phyloP scores from a whole-genome alignment of 2,329 filamentous ascomycete genomes.

The Colletotrichum orbiculare region DNA sequence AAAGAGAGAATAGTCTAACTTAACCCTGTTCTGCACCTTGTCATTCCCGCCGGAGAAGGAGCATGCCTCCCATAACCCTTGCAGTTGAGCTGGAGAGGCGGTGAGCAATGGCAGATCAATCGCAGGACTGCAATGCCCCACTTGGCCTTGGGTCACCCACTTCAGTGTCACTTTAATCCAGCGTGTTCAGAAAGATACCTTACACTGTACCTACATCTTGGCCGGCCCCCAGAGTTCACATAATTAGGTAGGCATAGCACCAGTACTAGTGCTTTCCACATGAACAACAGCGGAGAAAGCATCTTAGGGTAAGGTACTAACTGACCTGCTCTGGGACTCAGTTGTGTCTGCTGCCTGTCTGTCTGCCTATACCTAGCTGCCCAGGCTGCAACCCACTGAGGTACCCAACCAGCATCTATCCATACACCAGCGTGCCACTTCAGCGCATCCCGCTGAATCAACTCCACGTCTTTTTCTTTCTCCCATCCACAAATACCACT shows the following conservation, averaged over 20 bases:
- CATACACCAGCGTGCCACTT: constrained; percentile 3
- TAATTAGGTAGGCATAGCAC: too few relatives aligned
- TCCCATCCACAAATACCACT: not conserved
- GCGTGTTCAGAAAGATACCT: too few relatives aligned
- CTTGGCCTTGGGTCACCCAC: constrained; percentile 1
- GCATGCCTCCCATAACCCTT: constrained; percentile 30
- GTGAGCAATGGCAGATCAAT: constrained; percentile 16
- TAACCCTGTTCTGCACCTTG: not conserved
- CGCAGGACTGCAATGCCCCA: not conserved
- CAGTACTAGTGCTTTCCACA: too few relatives aligned
- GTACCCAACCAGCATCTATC: constrained; percentile 20
- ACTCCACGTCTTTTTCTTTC: not conserved
- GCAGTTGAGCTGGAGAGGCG: constrained; percentile 9
- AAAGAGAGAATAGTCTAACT: constrained; percentile 1
- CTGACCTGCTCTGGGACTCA: not conserved
- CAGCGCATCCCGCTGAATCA: not conserved
- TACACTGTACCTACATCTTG: too few relatives aligned
- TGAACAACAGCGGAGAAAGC: not conserved
- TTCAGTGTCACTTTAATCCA: constrained; percentile 1
- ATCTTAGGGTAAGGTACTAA: not conserved
- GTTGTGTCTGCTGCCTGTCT: not conserved
- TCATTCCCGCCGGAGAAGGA: not conserved
- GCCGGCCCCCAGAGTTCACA: not conserved
- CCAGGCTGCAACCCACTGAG: constrained; percentile 15
- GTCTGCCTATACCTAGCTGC: constrained; percentile 11